Evolutionary conservation across 1,284 basidiomycete species (phyloP).

Genomic region (Malassezia slooffiae): DNA sequence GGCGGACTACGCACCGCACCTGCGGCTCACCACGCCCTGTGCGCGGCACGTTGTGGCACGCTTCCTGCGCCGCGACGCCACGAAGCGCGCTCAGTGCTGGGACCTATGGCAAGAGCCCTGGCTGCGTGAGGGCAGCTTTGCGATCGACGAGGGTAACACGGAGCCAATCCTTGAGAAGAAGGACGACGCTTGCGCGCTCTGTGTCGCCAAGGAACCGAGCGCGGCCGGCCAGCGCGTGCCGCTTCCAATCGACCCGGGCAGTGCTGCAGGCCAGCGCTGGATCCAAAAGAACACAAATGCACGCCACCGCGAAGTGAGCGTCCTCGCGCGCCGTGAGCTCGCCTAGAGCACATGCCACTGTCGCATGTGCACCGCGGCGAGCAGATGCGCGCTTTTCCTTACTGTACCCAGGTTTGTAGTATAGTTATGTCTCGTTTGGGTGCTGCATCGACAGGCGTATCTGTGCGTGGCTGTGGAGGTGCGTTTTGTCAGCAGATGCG

Average conservation of each 20-base stretch:
- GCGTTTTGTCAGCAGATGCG: too few relatives aligned
- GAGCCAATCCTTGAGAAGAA: background rate
- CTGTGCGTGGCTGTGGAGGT: too few relatives aligned
- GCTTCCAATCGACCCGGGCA: constrained; percentile 28
- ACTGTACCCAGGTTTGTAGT: too few relatives aligned
- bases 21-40: constrained; percentile 35
- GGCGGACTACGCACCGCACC: constrained; percentile 13
- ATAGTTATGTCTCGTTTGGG: too few relatives aligned
- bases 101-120: constrained; percentile 42
- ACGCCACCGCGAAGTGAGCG: constrained; percentile 17
- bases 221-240: constrained; percentile 20
- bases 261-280: constrained; percentile 28
- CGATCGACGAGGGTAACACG: background rate
- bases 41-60: constrained; percentile 34
- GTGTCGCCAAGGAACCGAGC: constrained; percentile 22
- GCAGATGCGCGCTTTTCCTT: too few relatives aligned
- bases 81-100: constrained; percentile 29
- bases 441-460: too few relatives aligned
- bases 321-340: constrained; percentile 8
- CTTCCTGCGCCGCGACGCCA: constrained; percentile 35
- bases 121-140: constrained; percentile 36
- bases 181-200: constrained; percentile 8
- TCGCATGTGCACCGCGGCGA: too few relatives aligned
- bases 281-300: constrained; percentile 20
- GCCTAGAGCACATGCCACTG: too few relatives aligned